Conservation (phyloP, 495 filamentous ascomycete species). For the Aspergillus affinis region DNA sequence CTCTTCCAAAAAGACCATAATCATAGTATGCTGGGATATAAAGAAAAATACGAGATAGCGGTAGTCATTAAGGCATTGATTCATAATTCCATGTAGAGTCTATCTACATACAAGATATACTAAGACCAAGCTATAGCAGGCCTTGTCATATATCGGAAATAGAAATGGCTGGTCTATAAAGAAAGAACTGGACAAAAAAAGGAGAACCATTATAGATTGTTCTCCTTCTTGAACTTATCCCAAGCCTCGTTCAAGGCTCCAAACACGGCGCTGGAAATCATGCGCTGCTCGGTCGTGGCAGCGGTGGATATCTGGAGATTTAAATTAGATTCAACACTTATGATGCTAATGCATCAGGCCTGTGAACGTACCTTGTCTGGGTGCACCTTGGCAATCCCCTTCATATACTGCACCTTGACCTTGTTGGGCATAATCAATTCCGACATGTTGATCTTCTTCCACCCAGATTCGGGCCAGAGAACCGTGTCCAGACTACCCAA, state of each 20-base stretch:
- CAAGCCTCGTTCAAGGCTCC: slow-evolving; percentile 93
- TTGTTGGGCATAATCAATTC: slow-evolving; percentile 86
- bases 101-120: slow-evolving; percentile 7
- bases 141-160: background rate
- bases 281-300: slow-evolving; percentile 89
- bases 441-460: slow-evolving; percentile 94
- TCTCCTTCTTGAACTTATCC: slow-evolving; percentile 96
- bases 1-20: too few species aligned
- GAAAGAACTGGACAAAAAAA: slow-evolving; percentile 9
- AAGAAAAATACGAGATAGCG: too few species aligned
- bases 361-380: slow-evolving; percentile 83
- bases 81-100: background rate
- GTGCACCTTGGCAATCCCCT: slow-evolving; percentile 97
- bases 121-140: background rate
- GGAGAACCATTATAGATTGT: slow-evolving; percentile 45
- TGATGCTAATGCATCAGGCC: background rate
- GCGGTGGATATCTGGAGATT: slow-evolving; percentile 69
- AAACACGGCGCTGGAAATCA: slow-evolving; percentile 91
- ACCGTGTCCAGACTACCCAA: slow-evolving; percentile 86
- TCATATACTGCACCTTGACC: slow-evolving; percentile 98
- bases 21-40: too few species aligned
- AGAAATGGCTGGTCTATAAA: slow-evolving; percentile 12
- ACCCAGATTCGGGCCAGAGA: slow-evolving; percentile 86
- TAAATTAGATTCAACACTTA: slow-evolving; percentile 1
- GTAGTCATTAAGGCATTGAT: background rate